Evolutionary conservation across 83 land plant genomes (phyloP).

Genomic region (Picea abies): DNA sequence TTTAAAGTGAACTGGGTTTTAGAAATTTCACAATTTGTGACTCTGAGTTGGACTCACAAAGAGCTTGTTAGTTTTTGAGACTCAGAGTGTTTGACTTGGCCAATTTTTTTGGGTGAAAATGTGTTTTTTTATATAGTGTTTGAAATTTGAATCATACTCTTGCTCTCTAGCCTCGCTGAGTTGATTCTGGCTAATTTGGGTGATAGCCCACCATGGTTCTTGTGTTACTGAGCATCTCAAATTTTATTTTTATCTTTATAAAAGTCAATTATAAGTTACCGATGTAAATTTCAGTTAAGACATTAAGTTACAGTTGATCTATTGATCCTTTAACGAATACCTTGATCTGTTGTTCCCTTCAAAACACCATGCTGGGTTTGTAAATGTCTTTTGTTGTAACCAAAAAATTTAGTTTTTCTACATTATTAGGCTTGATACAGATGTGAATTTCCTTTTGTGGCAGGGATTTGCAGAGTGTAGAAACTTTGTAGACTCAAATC

Average conservation of each 20-base stretch:
- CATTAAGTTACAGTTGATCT: neutral
- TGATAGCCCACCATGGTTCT: neutral
- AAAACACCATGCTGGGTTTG: neutral
- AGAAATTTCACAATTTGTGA: too few species aligned
- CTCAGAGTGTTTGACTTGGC: too few species aligned
- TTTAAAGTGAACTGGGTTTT: too few species aligned
- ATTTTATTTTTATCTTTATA: neutral
- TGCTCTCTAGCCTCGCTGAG: too few species aligned
- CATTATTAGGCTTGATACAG: conserved; percentile 1
- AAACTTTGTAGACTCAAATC: conserved; percentile 69
- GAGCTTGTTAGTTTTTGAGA: too few species aligned
- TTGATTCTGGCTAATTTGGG: too few species aligned
- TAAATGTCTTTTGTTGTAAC: conserved; percentile 4
- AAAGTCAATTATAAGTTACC: too few species aligned
- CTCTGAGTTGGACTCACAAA: too few species aligned
- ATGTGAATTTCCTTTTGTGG: conserved; percentile 18
- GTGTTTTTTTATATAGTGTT: too few species aligned
- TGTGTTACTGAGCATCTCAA: neutral
- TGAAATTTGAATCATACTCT: too few species aligned
- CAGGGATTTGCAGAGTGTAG: conserved; percentile 97
- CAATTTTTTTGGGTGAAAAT: too few species aligned
- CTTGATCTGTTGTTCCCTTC: neutral
- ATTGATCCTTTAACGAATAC: neutral
- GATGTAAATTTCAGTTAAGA: neutral
- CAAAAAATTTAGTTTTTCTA: neutral